Conservation (phyloP, 2,329 filamentous ascomycete genomes). For the Epichloe brachyelytri region DNA sequence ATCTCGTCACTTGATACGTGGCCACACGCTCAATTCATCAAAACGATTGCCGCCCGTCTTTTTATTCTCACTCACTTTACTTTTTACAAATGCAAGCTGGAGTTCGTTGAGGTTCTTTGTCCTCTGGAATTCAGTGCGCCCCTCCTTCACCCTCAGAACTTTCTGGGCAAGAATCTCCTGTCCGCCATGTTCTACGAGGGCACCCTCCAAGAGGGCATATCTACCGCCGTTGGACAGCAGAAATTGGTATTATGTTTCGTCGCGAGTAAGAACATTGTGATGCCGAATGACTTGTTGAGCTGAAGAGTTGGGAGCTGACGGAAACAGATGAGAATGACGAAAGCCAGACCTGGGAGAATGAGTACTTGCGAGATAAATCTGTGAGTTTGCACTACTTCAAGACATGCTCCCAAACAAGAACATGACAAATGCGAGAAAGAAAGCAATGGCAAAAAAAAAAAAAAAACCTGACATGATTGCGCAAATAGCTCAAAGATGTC, state of each 20-base stretch:
- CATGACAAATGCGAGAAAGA: background rate
- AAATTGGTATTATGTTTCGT: slow-evolving; percentile 82
- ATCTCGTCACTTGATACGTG: no score
- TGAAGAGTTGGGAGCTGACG: slow-evolving; percentile 7
- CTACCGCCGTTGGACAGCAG: slow-evolving; percentile 56
- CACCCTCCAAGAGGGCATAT: slow-evolving; percentile 68
- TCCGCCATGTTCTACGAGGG: slow-evolving; percentile 66
- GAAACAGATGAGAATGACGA: slow-evolving; percentile 52
- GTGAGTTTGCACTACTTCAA: slow-evolving; percentile 25
- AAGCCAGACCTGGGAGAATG: slow-evolving; percentile 59
- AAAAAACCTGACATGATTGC: slow-evolving; percentile 7
- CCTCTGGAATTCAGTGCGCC: no score
- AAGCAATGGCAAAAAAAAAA: background rate
- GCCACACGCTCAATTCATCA: no score
- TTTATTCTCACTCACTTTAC: no score
- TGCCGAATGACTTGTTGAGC: background rate
- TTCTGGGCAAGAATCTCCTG: no score
- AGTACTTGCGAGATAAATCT: slow-evolving; percentile 46
- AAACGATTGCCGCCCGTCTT: background rate
- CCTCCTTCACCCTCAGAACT: no score
- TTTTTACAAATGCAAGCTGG: no score
- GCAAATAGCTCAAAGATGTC: slow-evolving; percentile 36
- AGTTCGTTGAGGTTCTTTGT: no score
- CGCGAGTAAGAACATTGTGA: slow-evolving; percentile 42
- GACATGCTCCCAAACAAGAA: background rate